A percentile compares a stretch with the other conserved stretches of the same genome.
Conservation (phyloP, 164 flowering plant species). For the Kingdonia uniflora region DNA sequence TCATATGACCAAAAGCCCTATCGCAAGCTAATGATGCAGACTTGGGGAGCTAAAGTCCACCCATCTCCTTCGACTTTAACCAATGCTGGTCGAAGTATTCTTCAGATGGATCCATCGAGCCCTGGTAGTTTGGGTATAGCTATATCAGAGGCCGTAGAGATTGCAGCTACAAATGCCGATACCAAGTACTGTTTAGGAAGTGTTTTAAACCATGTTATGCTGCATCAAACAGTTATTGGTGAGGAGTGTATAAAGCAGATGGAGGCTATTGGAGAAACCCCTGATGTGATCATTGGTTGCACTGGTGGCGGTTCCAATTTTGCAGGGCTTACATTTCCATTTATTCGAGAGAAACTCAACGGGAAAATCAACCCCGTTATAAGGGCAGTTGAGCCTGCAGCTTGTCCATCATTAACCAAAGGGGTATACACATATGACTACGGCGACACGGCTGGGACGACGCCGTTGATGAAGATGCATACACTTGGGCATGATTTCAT, state of each 20-base stretch:
- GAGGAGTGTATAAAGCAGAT: constrained; percentile 91
- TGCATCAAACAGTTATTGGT: constrained; percentile 91
- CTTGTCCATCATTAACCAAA: constrained; percentile 91
- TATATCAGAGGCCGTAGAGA: constrained; percentile 91
- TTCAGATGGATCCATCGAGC: constrained; percentile 55
- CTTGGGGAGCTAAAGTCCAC: constrained; percentile 97
- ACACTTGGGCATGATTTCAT: constrained; percentile 96
- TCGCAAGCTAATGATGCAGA: constrained; percentile 90
- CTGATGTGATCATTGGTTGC: constrained; percentile 88
- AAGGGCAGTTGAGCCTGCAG: constrained; percentile 86
- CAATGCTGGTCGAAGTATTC: constrained; percentile 60
- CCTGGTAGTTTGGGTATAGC: constrained; percentile 97
- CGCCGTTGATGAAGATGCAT: constrained; percentile 98
- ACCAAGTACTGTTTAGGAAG: constrained; percentile 92
- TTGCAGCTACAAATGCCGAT: constrained; percentile 61
- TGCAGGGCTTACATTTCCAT: constrained; percentile 85
- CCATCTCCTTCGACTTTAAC: constrained; percentile 86
- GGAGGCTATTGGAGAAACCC: constrained; percentile 85
- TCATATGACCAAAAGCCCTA: constrained; percentile 94
- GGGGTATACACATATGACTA: constrained; percentile 88
- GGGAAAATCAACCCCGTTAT: constrained; percentile 78
- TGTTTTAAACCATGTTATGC: constrained; percentile 87
- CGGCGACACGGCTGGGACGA: constrained; percentile 94
- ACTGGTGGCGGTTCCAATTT: constrained; percentile 97
- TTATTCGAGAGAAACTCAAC: constrained; percentile 71